Conservation (phyloP, 345 rosid species). For the Boechera stricta region DNA sequence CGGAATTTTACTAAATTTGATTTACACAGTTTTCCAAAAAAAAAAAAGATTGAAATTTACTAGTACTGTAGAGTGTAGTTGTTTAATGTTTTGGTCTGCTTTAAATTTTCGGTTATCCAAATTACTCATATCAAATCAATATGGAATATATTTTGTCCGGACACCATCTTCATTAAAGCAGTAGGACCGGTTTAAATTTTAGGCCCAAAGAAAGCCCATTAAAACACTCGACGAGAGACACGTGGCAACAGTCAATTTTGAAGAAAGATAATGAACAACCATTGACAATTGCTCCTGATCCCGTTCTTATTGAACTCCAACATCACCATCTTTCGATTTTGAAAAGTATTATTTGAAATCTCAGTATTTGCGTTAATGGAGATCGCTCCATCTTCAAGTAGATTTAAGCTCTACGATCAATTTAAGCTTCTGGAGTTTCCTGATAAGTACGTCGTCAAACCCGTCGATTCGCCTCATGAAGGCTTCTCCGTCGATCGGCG, state of each 20-base stretch:
- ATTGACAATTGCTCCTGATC: constrained; percentile 11
- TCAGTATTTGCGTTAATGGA: constrained; percentile 48
- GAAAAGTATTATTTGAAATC: not conserved
- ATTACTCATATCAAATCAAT: too few species aligned
- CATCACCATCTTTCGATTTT: not conserved
- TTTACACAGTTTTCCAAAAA: too few species aligned
- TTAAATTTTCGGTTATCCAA: too few species aligned
- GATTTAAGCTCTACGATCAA: constrained; percentile 73
- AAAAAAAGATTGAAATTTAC: too few species aligned
- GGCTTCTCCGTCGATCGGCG: constrained; percentile 81
- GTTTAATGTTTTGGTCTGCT: too few species aligned
- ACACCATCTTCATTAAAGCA: not conserved
- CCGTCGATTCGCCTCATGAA: constrained; percentile 58
- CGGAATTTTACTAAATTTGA: too few species aligned
- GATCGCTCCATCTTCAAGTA: constrained; percentile 46
- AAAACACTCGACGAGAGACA: not conserved
- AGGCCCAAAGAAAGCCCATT: constrained; percentile 36
- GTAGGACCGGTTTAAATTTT: not conserved
- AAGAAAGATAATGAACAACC: constrained; percentile 7
- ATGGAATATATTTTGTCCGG: too few species aligned
- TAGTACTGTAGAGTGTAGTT: too few species aligned
- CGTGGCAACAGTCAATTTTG: constrained; percentile 33
- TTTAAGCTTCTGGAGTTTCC: constrained; percentile 76
- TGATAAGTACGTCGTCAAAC: constrained; percentile 73
- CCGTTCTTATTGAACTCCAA: not conserved